Percentiles rank a stretch among this genome's conserved stretches.
Evolutionary conservation across 768 basidiomycete genomes (phyloP).

Genomic region (Tylopilus plumbeoviolaceoides): DNA sequence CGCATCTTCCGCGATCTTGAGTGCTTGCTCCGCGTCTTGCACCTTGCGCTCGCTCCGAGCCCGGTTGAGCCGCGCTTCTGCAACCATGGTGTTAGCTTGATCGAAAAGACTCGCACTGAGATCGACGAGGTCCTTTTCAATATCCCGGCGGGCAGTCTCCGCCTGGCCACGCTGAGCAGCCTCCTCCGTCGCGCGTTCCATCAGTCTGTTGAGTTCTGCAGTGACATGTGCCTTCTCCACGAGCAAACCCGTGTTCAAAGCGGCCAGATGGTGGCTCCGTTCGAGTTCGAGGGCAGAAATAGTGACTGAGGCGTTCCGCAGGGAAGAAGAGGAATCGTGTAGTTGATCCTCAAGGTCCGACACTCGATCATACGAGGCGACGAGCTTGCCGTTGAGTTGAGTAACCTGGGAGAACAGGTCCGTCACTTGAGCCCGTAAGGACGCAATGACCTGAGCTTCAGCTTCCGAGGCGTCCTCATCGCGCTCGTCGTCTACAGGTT

Average conservation of each 20-base stretch:
- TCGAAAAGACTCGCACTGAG: slow-evolving; percentile 86
- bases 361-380: slow-evolving; percentile 85
- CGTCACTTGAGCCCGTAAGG: slow-evolving; percentile 75
- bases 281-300: slow-evolving; percentile 81
- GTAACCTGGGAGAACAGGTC: slow-evolving; percentile 89
- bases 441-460: slow-evolving; percentile 77
- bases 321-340: slow-evolving; percentile 57
- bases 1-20: slow-evolving; percentile 83
- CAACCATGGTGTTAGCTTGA: slow-evolving; percentile 98
- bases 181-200: slow-evolving; percentile 94
- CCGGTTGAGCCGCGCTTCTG: slow-evolving; percentile 70
- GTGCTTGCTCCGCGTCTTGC: slow-evolving; percentile 68
- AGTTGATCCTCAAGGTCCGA: slow-evolving; percentile 91
- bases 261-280: slow-evolving; percentile 81
- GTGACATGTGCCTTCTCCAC: slow-evolving; percentile 92
- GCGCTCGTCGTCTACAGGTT: slow-evolving; percentile 11
- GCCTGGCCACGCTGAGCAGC: slow-evolving; percentile 88
- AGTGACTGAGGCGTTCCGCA: slow-evolving; percentile 58
- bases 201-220: slow-evolving; percentile 84
- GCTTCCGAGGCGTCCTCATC: slow-evolving; percentile 50
- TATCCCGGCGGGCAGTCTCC: slow-evolving; percentile 72
- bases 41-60: slow-evolving; percentile 73
- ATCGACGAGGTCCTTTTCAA: slow-evolving; percentile 94
- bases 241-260: slow-evolving; percentile 84
- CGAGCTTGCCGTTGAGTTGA: slow-evolving; percentile 89